Evolutionary conservation across 345 rosid genomes (phyloP).

Genomic region (Psidium friedrichsthalianum): DNA sequence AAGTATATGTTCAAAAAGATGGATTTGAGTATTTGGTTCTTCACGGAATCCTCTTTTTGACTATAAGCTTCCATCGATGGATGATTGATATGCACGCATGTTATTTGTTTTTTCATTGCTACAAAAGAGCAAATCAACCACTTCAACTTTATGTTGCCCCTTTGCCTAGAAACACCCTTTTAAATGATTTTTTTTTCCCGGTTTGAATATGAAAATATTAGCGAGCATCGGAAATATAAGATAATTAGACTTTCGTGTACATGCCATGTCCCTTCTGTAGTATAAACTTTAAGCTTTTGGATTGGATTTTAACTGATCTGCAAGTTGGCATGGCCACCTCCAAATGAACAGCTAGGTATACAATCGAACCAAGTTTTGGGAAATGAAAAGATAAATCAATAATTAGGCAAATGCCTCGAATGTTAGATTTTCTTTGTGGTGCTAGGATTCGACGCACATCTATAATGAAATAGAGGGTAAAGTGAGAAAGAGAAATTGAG

Average conservation of each 20-base stretch:
- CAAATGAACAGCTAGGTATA: background rate
- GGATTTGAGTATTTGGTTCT: background rate
- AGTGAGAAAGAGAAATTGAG: too few species aligned
- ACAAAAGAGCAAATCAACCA: background rate
- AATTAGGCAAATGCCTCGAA: background rate
- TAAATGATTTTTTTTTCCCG: background rate
- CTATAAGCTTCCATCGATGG: background rate
- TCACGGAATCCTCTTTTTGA: background rate
- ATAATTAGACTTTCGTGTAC: background rate
- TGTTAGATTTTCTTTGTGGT: too few species aligned
- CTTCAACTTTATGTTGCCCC: background rate
- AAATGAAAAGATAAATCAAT: background rate
- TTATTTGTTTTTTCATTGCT: background rate
- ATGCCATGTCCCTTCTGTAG: background rate
- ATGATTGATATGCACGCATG: background rate
- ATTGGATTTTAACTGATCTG: background rate
- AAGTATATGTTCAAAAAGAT: background rate
- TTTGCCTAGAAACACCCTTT: background rate
- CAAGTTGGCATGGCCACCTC: background rate
- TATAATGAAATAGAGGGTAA: too few species aligned
- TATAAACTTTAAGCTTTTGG: background rate
- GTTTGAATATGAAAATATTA: background rate
- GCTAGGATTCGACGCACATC: too few species aligned
- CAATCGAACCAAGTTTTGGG: background rate
- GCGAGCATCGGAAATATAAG: background rate